phyloP scores from a whole-genome alignment of 345 rosid genomes.

The Clausena lansium region DNA sequence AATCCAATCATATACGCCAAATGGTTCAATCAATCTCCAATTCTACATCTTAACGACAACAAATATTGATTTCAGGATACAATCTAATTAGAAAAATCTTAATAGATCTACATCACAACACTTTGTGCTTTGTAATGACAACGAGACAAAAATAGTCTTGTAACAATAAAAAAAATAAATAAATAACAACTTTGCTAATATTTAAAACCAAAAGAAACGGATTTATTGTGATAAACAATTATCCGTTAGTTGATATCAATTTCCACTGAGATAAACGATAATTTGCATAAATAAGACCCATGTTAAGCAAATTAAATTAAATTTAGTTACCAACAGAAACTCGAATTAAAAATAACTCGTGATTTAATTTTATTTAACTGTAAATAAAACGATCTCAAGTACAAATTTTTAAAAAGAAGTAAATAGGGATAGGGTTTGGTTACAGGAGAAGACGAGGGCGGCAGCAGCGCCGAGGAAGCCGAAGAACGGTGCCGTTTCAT shows the following conservation, averaged over 20 bases:
- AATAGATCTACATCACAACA: background rate
- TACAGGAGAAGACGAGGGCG: constrained; percentile 88
- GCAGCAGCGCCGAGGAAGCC: constrained; percentile 93
- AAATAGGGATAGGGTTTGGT: background rate
- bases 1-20: background rate
- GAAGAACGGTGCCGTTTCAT: constrained; percentile 84
- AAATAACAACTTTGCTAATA: background rate
- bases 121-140: background rate
- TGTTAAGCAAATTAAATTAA: background rate
- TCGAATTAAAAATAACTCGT: background rate
- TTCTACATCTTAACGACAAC: background rate
- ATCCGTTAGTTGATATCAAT: background rate
- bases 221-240: background rate
- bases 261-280: background rate
- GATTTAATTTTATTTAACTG: background rate
- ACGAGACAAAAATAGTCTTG: background rate
- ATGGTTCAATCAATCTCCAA: background rate
- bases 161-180: background rate
- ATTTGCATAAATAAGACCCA: background rate
- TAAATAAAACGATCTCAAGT: background rate
- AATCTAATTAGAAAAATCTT: background rate
- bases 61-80: background rate
- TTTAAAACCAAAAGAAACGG: background rate
- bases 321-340: background rate
- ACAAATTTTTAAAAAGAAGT: background rate